Base-by-base conservation (phyloP, 352 stramenopile genomes). In the Pythium rhizo-oryzae region DNA sequence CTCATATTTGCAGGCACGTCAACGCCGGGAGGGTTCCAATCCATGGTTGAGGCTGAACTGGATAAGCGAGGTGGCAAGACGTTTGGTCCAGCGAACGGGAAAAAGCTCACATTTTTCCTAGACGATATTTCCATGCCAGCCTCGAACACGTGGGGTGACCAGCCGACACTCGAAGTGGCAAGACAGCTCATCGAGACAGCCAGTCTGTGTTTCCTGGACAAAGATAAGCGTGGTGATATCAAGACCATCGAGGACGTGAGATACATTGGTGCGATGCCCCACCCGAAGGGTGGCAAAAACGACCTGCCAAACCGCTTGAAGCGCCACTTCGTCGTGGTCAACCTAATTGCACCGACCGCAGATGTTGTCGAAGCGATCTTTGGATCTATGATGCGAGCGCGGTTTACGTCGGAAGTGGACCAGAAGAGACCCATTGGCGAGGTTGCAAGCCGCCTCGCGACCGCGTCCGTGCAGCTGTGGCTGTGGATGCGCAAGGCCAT, bases 231-330 rank as follows among this genome's bases (percentile, higher is more conserved):
- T 16, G 87, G 87, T 4, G 84, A 96, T 57, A 81, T 92, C 39
- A 94, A 93, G 61, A 67, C 77, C 11, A 85, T 93, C 49, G 84
- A 93, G 46, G 85, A 90, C 12, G 55, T 94, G 24, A 75, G 71
- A 7, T 92, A 89, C 58, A 35, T 96, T 1, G 84, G 80, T 4
- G 81, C 83, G 3, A 92, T 92, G 85, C 69, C 69, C 0, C 81
- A 91, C 8, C 80, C 84, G 0, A 77, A 69, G 19, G 79, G 77
- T 1, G 87, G 84, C 1, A 91, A 84, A 50, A 92, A 97, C 61
- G 90, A 97, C 64, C 89, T 97, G 24, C 91, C 92, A 25, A 94
- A 93, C 69, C 79, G 92, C 1, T 78, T 98, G 21, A 97, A 97
- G 65, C 78, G 91, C 1, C 91, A 97, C 62, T 98, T 98, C 72